These are phyloP conservation scores for Pezicula neosporulosa DNA, from an alignment of 2,329 filamentous ascomycete genomes.

Conservation along the genomic window DNA sequence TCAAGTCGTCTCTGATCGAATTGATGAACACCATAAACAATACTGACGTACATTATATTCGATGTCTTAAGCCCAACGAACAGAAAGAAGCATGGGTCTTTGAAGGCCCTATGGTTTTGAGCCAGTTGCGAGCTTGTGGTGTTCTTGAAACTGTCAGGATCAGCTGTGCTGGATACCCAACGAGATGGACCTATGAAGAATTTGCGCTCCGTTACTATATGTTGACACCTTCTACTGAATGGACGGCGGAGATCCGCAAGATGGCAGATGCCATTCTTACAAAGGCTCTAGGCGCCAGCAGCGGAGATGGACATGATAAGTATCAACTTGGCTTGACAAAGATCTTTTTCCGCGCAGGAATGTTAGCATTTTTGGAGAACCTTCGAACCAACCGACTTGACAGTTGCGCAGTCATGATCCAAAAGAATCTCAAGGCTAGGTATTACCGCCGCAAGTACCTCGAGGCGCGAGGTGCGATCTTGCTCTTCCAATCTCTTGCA, in stretches of 20 bases:
- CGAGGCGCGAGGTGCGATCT: conserved; percentile 77
- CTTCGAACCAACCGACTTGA: conserved; percentile 86
- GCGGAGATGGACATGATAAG: conserved; percentile 76
- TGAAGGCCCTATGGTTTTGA: conserved; percentile 97
- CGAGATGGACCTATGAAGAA: conserved; percentile 97
- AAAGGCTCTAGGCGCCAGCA: conserved; percentile 79
- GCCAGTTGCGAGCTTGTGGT: conserved; percentile 95
- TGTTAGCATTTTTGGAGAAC: conserved; percentile 97
- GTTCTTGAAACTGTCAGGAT: conserved; percentile 97
- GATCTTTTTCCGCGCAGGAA: conserved; percentile 98
- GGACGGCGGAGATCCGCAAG: conserved; percentile 89
- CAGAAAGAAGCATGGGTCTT: conserved; percentile 97
- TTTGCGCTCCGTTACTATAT: conserved; percentile 98
- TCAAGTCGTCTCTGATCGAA: conserved; percentile 97
- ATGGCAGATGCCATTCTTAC: conserved; percentile 92
- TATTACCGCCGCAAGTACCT: conserved; percentile 93
- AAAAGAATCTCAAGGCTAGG: conserved; percentile 95
- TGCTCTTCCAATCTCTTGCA: conserved; percentile 73
- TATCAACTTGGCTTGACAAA: conserved; percentile 97
- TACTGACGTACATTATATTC: conserved; percentile 97
- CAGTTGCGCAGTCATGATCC: conserved; percentile 93
- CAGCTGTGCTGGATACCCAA: conserved; percentile 94
- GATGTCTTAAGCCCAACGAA: conserved; percentile 98
- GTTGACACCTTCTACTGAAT: conserved; percentile 83
- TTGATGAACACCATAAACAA: conserved; percentile 97